These are phyloP conservation scores for Adansonia rubrostipa DNA, from an alignment of 441 rosid species.

Conservation along the genomic window DNA sequence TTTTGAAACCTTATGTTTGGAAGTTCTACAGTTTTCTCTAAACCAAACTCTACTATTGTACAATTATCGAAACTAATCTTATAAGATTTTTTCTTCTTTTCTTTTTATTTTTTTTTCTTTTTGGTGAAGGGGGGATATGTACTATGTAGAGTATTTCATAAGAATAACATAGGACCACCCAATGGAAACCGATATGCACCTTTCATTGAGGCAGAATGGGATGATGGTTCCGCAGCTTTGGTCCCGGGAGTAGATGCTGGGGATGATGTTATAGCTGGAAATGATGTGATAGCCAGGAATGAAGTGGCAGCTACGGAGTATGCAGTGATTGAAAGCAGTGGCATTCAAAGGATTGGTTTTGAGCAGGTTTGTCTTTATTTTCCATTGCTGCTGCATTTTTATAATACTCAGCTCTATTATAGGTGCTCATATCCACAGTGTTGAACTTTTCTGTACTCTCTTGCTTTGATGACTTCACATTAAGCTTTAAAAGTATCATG, in stretches of 20 bases:
- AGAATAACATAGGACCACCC: slow-evolving; percentile 94
- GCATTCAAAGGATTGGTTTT: slow-evolving; percentile 29
- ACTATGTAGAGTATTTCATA: slow-evolving; percentile 88
- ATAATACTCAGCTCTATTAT: background rate
- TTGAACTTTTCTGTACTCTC: background rate
- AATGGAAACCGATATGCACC: slow-evolving; percentile 92
- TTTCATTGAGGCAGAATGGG: slow-evolving; percentile 92
- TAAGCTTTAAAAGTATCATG: background rate
- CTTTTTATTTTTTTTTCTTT: slow-evolving; percentile 15
- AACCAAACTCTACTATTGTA: background rate
- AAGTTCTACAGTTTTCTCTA: slow-evolving; percentile 14
- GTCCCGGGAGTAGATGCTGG: slow-evolving; percentile 67
- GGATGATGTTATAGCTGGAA: slow-evolving; percentile 26
- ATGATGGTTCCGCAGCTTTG: slow-evolving; percentile 55
- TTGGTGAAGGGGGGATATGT: slow-evolving; percentile 69
- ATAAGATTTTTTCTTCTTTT: slow-evolving; percentile 17
- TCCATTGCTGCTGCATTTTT: background rate
- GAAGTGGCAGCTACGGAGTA: background rate
- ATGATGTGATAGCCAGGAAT: background rate
- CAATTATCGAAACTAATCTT: slow-evolving; percentile 19
- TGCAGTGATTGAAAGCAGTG: slow-evolving; percentile 16
- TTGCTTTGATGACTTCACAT: background rate
- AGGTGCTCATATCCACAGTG: background rate
- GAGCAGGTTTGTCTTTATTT: slow-evolving; percentile 55
- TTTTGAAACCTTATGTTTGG: background rate